Base-by-base conservation (phyloP, 2,329 filamentous ascomycete genomes). In the Alternaria brassicicola region DNA sequence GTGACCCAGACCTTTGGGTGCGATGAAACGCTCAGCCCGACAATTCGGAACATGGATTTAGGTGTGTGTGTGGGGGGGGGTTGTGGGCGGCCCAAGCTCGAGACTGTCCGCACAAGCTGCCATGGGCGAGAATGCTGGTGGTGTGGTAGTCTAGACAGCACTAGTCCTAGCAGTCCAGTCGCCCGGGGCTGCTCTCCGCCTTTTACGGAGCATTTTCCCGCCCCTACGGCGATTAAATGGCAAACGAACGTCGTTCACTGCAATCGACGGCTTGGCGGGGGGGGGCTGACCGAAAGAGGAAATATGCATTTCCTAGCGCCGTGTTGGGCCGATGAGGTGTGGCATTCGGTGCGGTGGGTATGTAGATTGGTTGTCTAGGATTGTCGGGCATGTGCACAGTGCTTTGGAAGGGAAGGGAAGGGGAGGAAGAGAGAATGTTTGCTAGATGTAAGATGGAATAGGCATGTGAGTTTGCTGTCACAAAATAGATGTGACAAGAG, bases 211-310 rank as follows among this genome's bases (percentile, higher is more conserved):
- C 31, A 26, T 28, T 49, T 35, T 25, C 21, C 47, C 33, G 47
- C 31, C 31, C 31, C 47, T 38, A 49, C 47, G 47, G 47, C 31
- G 33, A 49, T 25, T 35, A 36, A 38, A 17, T 26, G 19, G 47
- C 47, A 19, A 28, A 15, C 47, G 50, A 52, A 52, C 50, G 39
- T 26, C 39, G 50, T 52, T 52, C 39, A 19, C 50, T 45, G 25
- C 7, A 31, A 52, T 52, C 50, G n/a, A 52, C 30, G 39, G 50
- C 50, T 52, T 31, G 49, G 49, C 49, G 17, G 21, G n/a, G n/a
- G n/a, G 25, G 6, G n/a, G n/a, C n/a, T 15, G 13, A n/a, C 33
- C 31, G 47, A 28, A 38, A 28, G n/a, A 26, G 25, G 36, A 42
- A 41, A 21, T 30, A 23, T n/a, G 19, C 43, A 19, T 23, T 33